Base-by-base conservation (phyloP, 2,329 filamentous ascomycete species). In the Keithomyces neogunnii region DNA sequence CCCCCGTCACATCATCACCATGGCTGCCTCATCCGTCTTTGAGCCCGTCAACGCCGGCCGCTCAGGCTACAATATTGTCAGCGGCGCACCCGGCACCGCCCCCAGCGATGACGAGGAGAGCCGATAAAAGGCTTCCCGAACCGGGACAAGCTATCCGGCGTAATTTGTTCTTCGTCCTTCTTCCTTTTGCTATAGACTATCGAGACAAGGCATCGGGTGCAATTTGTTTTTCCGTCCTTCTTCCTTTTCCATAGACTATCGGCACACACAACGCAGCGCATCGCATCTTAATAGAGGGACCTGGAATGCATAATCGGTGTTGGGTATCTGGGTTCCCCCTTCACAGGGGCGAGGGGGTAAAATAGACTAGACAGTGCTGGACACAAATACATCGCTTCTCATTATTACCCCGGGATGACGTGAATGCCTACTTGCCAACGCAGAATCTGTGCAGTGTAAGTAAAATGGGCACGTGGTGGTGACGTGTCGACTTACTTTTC, bases 401-500 rank as follows among this genome's bases (percentile, higher is more conserved):
- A 6, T 19, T 11, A 26, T 40, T 19, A 19, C 26, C 6, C 38
- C 6, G 38, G 8, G 13, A 19, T 26, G 26, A 29, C 7, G 10
- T 39, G 9, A 28, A 29, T 10, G 10, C 31, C 62, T 55, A 75
- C 57, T 75, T 75, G 19, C 73, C 73, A 3, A 75, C 73, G 52
- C 73, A 75, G 48, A 76, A 75, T 50, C 72, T 75, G 43, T 5
- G 9, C 26, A 19, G 19, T 19, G 19, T 19, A 19, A 19, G 19
- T 19, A 19, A 19, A 19, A 19, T 19, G 19, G 19, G 19, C 19
- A 19, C 19, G 19, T 19, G 19, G 19, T 19, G 19, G 19, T 19
- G 19, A 19, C 51, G 44, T 55, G 48, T 53, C n/a, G 8, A 80
- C 81, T 75, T 72, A 95, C 88, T 95, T 97, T 68, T 97, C 92